A percentile compares a stretch with the other conserved stretches of the same genome.
Evolutionary conservation across 495 filamentous ascomycete genomes (phyloP).

Genomic region (Xylaria flabelliformis): DNA sequence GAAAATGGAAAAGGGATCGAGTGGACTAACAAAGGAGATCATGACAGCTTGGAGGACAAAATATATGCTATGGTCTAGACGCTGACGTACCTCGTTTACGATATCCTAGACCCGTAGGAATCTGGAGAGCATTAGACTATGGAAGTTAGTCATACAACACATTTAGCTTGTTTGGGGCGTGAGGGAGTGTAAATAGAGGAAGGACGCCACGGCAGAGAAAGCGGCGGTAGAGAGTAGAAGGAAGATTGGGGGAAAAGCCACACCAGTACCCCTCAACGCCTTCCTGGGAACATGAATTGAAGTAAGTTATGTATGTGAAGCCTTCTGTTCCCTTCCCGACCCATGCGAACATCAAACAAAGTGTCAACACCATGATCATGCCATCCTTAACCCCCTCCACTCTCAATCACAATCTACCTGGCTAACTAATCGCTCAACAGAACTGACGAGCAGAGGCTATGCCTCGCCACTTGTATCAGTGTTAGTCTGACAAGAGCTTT

Average conservation of each 20-base stretch:
- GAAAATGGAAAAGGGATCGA: background rate
- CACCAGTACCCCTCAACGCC: constrained; percentile 19
- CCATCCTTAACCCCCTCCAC: background rate
- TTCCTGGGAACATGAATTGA: constrained; percentile 21
- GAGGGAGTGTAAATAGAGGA: background rate
- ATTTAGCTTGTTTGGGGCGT: background rate
- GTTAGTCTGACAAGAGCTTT: constrained; percentile 26
- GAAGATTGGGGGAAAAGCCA: constrained; percentile 7
- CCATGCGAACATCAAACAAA: constrained; percentile 3
- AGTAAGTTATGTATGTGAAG: constrained; percentile 9
- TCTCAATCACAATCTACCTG: background rate
- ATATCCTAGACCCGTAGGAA: background rate
- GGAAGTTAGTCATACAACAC: background rate
- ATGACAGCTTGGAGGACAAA: background rate
- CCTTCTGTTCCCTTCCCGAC: background rate
- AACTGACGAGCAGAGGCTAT: constrained; percentile 2
- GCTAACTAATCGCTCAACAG: constrained; percentile 9
- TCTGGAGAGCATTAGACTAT: background rate
- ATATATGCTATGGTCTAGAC: constrained; percentile 2
- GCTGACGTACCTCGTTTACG: background rate
- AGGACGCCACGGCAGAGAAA: background rate
- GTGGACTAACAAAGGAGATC: background rate
- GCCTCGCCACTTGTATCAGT: constrained; percentile 12
- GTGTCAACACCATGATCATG: background rate
- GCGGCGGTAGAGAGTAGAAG: background rate